These are phyloP conservation scores for Trichoderma cornu-damae DNA, from an alignment of 2,329 filamentous ascomycete genomes.

Conservation along the genomic window DNA sequence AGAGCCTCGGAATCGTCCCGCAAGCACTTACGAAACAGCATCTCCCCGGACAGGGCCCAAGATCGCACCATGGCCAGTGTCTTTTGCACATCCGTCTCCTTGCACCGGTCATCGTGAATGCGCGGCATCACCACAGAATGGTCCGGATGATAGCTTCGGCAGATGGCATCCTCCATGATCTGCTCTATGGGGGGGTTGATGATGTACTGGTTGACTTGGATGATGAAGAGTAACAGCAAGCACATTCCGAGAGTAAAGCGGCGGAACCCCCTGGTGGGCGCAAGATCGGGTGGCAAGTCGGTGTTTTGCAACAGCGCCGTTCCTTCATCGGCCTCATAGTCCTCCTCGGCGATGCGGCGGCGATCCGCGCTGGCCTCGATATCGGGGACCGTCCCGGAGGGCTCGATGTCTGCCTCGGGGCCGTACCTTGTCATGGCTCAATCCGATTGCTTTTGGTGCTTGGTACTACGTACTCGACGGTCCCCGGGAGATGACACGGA, in stretches of 20 bases:
- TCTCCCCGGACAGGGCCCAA: slow-evolving; percentile 42
- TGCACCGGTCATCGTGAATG: slow-evolving; percentile 43
- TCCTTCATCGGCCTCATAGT: slow-evolving; percentile 19
- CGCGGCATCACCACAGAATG: slow-evolving; percentile 29
- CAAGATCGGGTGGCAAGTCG: slow-evolving; percentile 21
- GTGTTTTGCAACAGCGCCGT: slow-evolving; percentile 23
- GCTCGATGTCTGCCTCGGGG: background rate
- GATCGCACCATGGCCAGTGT: slow-evolving; percentile 49
- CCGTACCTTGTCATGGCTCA: slow-evolving; percentile 4
- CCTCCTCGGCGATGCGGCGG: background rate
- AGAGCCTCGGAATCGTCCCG: slow-evolving; percentile 4
- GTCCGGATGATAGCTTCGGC: slow-evolving; percentile 43
- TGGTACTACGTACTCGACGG: background rate
- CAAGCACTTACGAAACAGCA: slow-evolving; percentile 38
- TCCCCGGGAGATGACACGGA: background rate
- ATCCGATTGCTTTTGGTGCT: background rate
- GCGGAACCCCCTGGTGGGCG: slow-evolving; percentile 27
- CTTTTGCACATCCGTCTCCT: slow-evolving; percentile 45
- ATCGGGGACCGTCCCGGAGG: background rate
- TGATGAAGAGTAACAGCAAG: slow-evolving; percentile 38
- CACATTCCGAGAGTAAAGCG: slow-evolving; percentile 32
- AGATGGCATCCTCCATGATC: slow-evolving; percentile 51
- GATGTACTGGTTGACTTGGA: slow-evolving; percentile 38
- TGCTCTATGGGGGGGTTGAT: slow-evolving; percentile 42
- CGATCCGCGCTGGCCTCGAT: background rate